Evolutionary conservation across 495 filamentous ascomycete species (phyloP), one percentile per base, ranked within the genome.

Genomic region (Penicillium chermesinum): DNA sequence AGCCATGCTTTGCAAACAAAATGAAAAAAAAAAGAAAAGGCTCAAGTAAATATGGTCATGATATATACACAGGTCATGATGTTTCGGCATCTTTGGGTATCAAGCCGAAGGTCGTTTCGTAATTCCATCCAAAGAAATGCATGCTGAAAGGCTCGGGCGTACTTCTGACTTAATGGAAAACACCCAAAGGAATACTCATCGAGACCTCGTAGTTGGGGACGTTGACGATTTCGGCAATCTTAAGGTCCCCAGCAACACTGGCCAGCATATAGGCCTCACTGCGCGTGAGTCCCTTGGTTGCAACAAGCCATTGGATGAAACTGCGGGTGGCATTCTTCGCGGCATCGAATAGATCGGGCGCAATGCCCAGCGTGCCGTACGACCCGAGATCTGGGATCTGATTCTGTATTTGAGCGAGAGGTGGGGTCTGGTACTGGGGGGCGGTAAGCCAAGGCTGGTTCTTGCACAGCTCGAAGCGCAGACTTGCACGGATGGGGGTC

Each of bases 151-250:
- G 25, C 25, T 30, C 25, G n/a, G n/a, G n/a, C n/a, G n/a, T n/a
- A n/a, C n/a, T 15, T 22, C 18, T 18, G 25, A 13, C 13, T 43
- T 44, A 52, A 19, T 30, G 54, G 55, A 78, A 77, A 38, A 74
- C 58, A 9, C 64, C 67, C 53, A 78, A 46, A 1, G 72, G 71
- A 25, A 78, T 40, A 32, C 59, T 69, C 67, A 72, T 72, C 2
- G 73, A 65, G 19, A 76, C 68, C 17, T 64, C 69, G 50, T 59
- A 77, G 42, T 77, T 66, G 18, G 75, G 75, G 57, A 78, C 71
- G 46, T 76, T 74, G 25, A 78, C 74, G 18, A 68, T 62, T 48
- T 78, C 72, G 8, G 58, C 65, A 44, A 77, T 69, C 46, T 70
- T 67, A 19, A 78, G 55, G 50, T 72, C 67, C 0, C 61, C 71